Conservation (phyloP, 768 basidiomycete species). For the Termitomyces sp. region DNA sequence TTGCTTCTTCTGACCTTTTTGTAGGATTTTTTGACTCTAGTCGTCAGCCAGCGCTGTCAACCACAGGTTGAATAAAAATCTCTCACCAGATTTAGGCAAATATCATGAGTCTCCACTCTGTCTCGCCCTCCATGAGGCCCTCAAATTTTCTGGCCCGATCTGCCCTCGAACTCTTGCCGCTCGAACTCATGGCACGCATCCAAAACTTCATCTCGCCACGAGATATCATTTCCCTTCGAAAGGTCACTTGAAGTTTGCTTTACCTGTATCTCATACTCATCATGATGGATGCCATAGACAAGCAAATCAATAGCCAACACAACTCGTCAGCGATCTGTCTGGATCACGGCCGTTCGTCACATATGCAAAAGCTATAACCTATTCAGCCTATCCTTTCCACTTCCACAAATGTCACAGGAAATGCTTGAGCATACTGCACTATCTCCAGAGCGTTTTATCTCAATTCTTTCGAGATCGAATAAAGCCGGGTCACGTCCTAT, state of each 20-base stretch:
- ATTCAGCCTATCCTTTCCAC: neutral
- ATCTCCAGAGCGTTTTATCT: neutral
- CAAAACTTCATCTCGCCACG: neutral
- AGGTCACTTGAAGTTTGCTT: neutral
- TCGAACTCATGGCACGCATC: neutral
- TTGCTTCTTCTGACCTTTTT: neutral
- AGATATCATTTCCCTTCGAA: neutral
- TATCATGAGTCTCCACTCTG: neutral
- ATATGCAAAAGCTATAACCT: neutral
- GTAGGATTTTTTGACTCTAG: no score
- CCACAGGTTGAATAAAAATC: neutral
- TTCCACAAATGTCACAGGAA: neutral
- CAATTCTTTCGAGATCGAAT: neutral
- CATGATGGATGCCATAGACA: neutral
- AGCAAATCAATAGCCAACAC: neutral
- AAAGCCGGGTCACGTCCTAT: neutral
- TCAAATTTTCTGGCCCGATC: neutral
- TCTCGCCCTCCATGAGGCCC: neutral
- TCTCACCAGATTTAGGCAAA: neutral
- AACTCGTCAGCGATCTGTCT: neutral
- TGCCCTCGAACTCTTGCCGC: neutral
- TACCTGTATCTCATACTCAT: neutral
- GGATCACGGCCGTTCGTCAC: neutral
- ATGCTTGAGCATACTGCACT: neutral
- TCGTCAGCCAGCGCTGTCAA: no score